A percentile compares a stretch with the other conserved stretches of the same genome.
Conservation (phyloP, 805 yeast genomes). For the Hanseniaspora guilliermondii region DNA sequence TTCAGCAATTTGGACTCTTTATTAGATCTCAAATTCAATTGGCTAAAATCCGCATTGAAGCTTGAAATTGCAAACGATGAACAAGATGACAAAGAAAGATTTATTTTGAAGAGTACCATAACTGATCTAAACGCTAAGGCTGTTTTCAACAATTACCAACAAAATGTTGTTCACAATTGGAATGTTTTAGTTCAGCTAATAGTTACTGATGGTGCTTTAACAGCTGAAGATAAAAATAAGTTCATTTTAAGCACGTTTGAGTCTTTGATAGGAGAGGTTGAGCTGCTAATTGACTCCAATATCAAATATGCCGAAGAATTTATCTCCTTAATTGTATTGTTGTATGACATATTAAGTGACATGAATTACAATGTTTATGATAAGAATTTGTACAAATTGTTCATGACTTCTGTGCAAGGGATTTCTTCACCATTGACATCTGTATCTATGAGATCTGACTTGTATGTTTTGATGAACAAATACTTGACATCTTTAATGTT, state of each 20-base stretch:
- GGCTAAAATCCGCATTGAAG: constrained; percentile 14
- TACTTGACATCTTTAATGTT: constrained; percentile 43
- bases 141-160: constrained; percentile 40
- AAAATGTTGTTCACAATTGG: constrained; percentile 69
- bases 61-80: constrained; percentile 12
- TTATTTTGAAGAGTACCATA: constrained; percentile 28
- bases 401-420: constrained; percentile 63
- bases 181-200: constrained; percentile 62
- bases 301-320: constrained; percentile 59
- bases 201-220: constrained; percentile 48
- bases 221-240: constrained; percentile 35
- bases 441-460: constrained; percentile 57
- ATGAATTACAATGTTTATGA: constrained; percentile 32
- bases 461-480: constrained; percentile 61
- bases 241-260: constrained; percentile 71
- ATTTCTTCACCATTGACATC: constrained; percentile 59
- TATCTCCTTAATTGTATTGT: constrained; percentile 59
- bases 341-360: constrained; percentile 50
- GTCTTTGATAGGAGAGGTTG: constrained; percentile 59
- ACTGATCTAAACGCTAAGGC: constrained; percentile 36
- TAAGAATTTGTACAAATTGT: constrained; percentile 52
- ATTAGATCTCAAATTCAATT: constrained; percentile 22
- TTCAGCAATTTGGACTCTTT: constrained; percentile 31
- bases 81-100: constrained; percentile 20
- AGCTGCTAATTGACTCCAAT: constrained; percentile 58